Evolutionary conservation across 345 rosid genomes (phyloP), one percentile per base, ranked within the genome.

Genomic region (Bruguiera gymnorhiza): DNA sequence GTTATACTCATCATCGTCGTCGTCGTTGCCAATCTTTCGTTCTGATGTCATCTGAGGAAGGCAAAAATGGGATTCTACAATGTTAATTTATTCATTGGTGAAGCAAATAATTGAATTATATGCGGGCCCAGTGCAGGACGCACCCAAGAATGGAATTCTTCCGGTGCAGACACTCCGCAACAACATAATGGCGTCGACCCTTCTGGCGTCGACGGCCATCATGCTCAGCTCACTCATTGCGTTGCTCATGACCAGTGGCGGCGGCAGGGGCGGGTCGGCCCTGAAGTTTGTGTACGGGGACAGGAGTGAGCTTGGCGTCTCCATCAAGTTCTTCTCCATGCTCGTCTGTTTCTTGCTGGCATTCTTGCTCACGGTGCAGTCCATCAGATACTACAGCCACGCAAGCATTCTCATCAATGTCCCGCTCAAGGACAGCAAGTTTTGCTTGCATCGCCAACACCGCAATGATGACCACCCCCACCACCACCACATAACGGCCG

Each of bases 131-230:
- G 3, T 23, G 62, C 75, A 92, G 95, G 97, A 90, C 20, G 67
- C 70, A 27, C 76, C 92, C 5, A 93, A 85, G 70, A 90, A 82
- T 63, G 98, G 97, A 21, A 89, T 93, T 74, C 82, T 93, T n/a
- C 90, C 97, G 20, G 98, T 93, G 61, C 98, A 93, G 73, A 90
- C 97, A 18, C 77, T 93, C 52, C 73, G 97, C 34, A 93, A 90
- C 82, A 93, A 93, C 86, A 90, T 90, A 75, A 93, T 93, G 98
- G 97, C 98, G 11, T 93, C 98, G 32, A 93, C 97, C 31, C 78
- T 93, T 8, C 76, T 93, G 71, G 98, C 97, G 26, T 88, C 97
- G 15, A 89, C 93, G 1, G 97, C 97, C 1, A 89, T 91, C 72
- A 89, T 79, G 89, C 77, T 91, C 15, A 83, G 97, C 82, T 91